phyloP scores from a whole-genome alignment of 148 eudicot species.

The Dianthus caryophyllus region DNA sequence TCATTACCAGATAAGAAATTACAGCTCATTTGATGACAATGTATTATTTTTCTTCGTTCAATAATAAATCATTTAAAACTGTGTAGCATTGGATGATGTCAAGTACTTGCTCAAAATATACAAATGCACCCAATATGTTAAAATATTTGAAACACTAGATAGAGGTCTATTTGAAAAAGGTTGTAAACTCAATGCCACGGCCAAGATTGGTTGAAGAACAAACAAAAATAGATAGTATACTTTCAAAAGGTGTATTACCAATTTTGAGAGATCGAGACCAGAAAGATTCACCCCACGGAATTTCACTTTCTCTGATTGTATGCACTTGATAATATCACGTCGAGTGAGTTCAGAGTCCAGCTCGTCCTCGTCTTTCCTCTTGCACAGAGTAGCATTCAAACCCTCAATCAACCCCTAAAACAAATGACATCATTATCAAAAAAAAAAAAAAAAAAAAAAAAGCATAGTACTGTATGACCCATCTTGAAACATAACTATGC shows the following conservation, averaged over 20 bases:
- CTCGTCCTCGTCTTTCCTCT: constrained; percentile 66
- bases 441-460: not conserved
- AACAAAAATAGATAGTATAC: not conserved
- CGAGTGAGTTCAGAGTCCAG: constrained; percentile 69
- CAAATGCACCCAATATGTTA: not conserved
- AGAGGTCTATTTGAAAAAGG: not conserved
- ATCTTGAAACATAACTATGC: not conserved
- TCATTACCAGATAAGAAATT: not conserved
- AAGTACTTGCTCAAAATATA: not conserved
- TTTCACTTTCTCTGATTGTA: constrained; percentile 78
- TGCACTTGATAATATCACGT: constrained; percentile 81
- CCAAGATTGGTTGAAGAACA: not conserved
- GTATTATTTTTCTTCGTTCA: not conserved
- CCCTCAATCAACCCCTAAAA: constrained; percentile 68
- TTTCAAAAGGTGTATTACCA: constrained; percentile 49
- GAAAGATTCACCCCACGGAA: constrained; percentile 90
- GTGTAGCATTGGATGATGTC: not conserved
- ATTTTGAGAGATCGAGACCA: constrained; percentile 88
- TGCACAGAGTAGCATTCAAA: constrained; percentile 46
- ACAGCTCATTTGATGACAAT: not conserved
- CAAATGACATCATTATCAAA: not conserved
- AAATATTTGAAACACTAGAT: not conserved
- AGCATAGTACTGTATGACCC: not conserved
- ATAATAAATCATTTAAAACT: not conserved
- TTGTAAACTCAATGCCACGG: not conserved